Conservation (phyloP, 176 grass and related monocot species). For the Lolium perenne region DNA sequence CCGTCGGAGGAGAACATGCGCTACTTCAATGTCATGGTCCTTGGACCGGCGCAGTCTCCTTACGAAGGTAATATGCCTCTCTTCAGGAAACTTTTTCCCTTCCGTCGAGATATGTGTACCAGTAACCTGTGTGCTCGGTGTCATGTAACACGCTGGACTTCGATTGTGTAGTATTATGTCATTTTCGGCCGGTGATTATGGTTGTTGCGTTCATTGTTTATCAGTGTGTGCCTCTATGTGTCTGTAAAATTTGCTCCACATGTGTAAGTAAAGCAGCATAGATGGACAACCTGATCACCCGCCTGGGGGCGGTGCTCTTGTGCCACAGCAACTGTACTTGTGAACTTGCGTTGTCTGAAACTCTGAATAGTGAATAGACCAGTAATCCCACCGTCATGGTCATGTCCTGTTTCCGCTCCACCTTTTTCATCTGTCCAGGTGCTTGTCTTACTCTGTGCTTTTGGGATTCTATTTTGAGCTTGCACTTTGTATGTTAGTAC, state of each 20-base stretch:
- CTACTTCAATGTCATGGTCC: slow-evolving; percentile 97
- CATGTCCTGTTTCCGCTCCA: too few relatives aligned
- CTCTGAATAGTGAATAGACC: not conserved
- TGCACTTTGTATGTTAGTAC: not conserved
- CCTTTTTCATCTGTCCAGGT: not conserved
- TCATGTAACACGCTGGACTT: not conserved
- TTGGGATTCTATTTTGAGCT: not conserved
- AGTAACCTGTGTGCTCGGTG: not conserved
- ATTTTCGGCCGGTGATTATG: not conserved
- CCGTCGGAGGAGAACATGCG: slow-evolving; percentile 97
- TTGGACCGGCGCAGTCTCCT: slow-evolving; percentile 81
- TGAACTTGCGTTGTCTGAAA: not conserved
- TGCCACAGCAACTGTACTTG: not conserved
- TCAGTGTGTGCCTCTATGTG: not conserved
- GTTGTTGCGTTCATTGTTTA: not conserved
- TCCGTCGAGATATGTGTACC: not conserved
- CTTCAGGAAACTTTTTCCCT: not conserved
- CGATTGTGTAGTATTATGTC: not conserved
- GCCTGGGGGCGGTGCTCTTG: too few relatives aligned
- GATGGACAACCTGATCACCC: not conserved
- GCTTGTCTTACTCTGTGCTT: not conserved
- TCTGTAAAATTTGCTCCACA: not conserved
- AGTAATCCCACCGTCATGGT: not conserved
- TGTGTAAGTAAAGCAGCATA: not conserved
- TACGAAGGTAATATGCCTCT: slow-evolving; percentile 61